Conservation (phyloP, 257 asterid genomes). For the Solanum verrucosum region DNA sequence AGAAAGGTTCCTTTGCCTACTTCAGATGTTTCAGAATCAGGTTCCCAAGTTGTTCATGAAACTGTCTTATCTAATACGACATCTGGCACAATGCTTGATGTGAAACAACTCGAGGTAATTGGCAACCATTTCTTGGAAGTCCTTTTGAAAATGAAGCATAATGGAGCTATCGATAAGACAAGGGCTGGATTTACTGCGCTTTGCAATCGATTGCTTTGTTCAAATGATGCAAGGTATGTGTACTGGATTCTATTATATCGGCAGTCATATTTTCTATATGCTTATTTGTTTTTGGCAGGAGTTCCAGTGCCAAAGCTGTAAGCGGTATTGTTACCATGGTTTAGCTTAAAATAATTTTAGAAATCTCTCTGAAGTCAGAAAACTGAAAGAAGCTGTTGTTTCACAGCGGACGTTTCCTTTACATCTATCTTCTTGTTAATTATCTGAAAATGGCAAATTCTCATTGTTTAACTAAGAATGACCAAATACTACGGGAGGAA, state of each 20-base stretch:
- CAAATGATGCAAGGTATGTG: constrained; percentile 76
- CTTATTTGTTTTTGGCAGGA: neutral
- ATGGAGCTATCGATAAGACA: constrained; percentile 95
- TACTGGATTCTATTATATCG: neutral
- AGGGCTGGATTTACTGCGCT: constrained; percentile 99
- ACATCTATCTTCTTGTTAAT: neutral
- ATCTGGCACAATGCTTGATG: constrained; percentile 60
- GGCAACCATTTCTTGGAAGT: constrained; percentile 94
- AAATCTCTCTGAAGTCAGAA: neutral
- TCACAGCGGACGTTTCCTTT: neutral
- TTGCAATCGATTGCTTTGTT: constrained; percentile 93
- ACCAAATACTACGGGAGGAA: neutral
- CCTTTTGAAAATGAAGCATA: constrained; percentile 94
- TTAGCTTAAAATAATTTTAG: neutral
- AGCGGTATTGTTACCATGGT: neutral
- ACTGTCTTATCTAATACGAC: constrained; percentile 12
- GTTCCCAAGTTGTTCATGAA: constrained; percentile 14
- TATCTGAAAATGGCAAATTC: neutral
- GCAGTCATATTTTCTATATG: neutral
- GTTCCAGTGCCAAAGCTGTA: neutral
- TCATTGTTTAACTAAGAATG: neutral
- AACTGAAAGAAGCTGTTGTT: neutral
- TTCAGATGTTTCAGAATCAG: constrained; percentile 34
- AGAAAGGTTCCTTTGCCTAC: constrained; percentile 85
- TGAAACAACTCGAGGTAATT: constrained; percentile 81